These are phyloP conservation scores for Teunomyces cretensis DNA, from an alignment of 805 yeast species.

Conservation along the genomic window DNA sequence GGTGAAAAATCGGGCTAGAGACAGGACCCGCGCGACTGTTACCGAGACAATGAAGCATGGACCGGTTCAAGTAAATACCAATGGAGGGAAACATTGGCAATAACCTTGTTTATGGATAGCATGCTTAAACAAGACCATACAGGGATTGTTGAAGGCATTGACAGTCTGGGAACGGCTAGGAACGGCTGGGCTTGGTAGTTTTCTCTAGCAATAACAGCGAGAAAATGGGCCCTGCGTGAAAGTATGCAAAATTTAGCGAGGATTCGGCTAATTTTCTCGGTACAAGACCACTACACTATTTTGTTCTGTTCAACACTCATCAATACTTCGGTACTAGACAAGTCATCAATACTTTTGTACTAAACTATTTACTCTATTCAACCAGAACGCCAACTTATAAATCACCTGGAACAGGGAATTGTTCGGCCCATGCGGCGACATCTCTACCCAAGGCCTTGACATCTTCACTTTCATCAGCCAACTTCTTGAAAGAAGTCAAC, in stretches of 20 bases:
- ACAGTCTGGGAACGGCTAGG: too few species aligned
- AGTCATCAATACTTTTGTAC: neutral
- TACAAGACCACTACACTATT: neutral
- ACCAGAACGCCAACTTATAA: slow-evolving; percentile 12
- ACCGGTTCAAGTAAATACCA: too few species aligned
- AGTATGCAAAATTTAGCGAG: neutral
- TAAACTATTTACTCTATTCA: neutral
- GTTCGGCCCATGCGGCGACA: slow-evolving; percentile 68
- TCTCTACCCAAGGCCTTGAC: slow-evolving; percentile 63
- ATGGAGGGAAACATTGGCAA: too few species aligned
- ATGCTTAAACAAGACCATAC: too few species aligned
- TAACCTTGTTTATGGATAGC: too few species aligned
- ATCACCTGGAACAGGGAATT: slow-evolving; percentile 90
- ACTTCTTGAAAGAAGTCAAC: slow-evolving; percentile 67
- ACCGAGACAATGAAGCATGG: too few species aligned
- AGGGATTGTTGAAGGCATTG: too few species aligned
- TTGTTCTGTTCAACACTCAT: neutral
- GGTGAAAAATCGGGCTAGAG: neutral
- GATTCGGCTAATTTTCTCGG: neutral
- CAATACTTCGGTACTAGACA: neutral
- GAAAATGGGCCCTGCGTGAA: too few species aligned
- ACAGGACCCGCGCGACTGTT: too few species aligned
- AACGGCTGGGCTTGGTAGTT: too few species aligned
- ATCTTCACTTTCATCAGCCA: slow-evolving; percentile 63
- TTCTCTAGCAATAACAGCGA: too few species aligned